A percentile compares a stretch with the other conserved stretches of the same genome.
Evolutionary conservation across 2,329 filamentous ascomycete genomes (phyloP).

Genomic region (Pseudogymnoascus sp.): DNA sequence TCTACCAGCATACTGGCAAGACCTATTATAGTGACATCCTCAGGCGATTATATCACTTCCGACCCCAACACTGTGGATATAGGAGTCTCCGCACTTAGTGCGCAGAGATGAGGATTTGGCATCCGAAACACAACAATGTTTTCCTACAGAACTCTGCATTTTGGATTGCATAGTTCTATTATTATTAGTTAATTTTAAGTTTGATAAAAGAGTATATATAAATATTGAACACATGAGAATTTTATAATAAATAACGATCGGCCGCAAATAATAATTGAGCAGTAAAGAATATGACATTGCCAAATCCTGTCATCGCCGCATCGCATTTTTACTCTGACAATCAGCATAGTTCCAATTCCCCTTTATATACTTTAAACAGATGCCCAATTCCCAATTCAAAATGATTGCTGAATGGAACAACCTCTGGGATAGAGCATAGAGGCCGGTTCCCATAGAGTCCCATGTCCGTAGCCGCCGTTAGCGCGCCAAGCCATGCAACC

Average conservation of each 20-base stretch:
- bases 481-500: neutral
- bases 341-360: neutral
- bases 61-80: too few species aligned
- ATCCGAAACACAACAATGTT: neutral
- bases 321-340: neutral
- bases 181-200: neutral
- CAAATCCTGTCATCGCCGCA: neutral
- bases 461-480: neutral
- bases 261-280: neutral
- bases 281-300: too few species aligned
- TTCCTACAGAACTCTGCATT: neutral
- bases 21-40: neutral
- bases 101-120: neutral
- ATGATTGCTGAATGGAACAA: neutral
- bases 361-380: neutral
- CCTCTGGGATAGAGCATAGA: neutral
- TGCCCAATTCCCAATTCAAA: neutral
- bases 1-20: constrained; percentile 19
- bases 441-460: too few species aligned
- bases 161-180: neutral
- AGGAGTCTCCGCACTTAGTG: neutral
- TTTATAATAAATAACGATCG: neutral
- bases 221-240: neutral
- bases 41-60: neutral
- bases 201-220: neutral